These are phyloP conservation scores for Mycosphaerella arachidis DNA, from an alignment of 2,329 filamentous ascomycete genomes.

Conservation along the genomic window DNA sequence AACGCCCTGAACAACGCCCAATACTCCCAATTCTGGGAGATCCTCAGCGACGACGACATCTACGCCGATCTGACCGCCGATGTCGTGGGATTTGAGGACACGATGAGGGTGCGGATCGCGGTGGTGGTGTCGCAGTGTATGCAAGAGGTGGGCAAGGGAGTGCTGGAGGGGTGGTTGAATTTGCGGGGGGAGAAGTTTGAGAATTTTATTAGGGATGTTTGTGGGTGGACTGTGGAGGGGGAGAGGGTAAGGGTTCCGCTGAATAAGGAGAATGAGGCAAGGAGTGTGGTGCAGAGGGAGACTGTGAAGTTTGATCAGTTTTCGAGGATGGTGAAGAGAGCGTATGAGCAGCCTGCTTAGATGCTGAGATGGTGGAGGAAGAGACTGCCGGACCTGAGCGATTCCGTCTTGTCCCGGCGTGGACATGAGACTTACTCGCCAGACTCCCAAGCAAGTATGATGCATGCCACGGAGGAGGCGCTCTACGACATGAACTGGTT, in stretches of 20 bases:
- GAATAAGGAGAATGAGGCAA: slow-evolving; percentile 97
- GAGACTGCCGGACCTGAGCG: not conserved
- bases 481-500: not conserved
- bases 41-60: slow-evolving; percentile 86
- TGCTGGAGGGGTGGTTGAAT: slow-evolving; percentile 50
- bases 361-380: not conserved
- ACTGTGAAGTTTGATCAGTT: slow-evolving; percentile 90
- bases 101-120: slow-evolving; percentile 85
- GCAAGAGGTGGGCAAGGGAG: slow-evolving; percentile 57
- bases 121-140: slow-evolving; percentile 83
- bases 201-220: slow-evolving; percentile 50
- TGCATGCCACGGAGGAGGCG: not conserved
- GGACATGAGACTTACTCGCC: not conserved
- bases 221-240: slow-evolving; percentile 76
- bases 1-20: slow-evolving; percentile 83
- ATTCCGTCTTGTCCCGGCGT: not conserved
- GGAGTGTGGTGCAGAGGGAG: slow-evolving; percentile 91
- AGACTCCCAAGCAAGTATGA: slow-evolving; percentile 7
- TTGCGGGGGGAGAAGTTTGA: slow-evolving; percentile 45
- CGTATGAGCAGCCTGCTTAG: slow-evolving; percentile 73
- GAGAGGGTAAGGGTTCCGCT: slow-evolving; percentile 68
- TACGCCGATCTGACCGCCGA: slow-evolving; percentile 95
- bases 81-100: slow-evolving; percentile 89
- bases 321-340: slow-evolving; percentile 70
- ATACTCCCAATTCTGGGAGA: slow-evolving; percentile 89